Conservation (phyloP, 164 flowering plant genomes). For the Nymphaea thermarum region DNA sequence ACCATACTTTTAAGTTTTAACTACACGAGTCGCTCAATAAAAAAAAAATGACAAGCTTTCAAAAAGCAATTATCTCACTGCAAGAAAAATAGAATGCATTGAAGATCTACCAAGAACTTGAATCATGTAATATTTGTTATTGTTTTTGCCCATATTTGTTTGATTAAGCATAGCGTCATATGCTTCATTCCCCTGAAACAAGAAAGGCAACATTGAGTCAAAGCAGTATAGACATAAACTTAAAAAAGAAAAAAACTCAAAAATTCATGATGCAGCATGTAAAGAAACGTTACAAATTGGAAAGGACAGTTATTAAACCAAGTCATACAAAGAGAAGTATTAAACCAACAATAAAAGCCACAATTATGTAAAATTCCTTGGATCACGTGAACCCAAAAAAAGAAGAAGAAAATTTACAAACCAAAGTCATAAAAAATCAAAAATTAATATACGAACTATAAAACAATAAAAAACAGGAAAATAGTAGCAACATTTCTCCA, state of each 20-base stretch:
- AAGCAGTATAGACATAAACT: no score
- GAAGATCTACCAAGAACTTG: conserved; percentile 36
- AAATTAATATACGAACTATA: neutral
- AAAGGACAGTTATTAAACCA: no score
- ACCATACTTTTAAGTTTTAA: no score
- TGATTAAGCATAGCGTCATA: conserved; percentile 58
- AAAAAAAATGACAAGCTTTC: no score
- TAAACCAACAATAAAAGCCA: no score
- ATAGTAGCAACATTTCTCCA: no score
- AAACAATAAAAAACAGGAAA: no score
- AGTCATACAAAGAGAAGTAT: neutral
- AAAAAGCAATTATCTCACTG: neutral
- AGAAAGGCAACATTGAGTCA: neutral
- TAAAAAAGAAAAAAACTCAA: no score
- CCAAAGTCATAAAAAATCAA: neutral
- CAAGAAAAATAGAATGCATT: conserved; percentile 1
- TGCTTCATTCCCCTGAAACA: conserved; percentile 31
- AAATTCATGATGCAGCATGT: no score
- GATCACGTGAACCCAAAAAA: neutral
- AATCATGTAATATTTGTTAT: conserved; percentile 46
- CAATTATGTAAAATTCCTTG: no score
- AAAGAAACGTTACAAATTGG: no score
- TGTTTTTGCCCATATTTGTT: conserved; percentile 47
- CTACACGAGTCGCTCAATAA: no score
- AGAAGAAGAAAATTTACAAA: neutral